Evolutionary conservation across 2,329 filamentous ascomycete genomes (phyloP).

Genomic region (Beauveria australis): DNA sequence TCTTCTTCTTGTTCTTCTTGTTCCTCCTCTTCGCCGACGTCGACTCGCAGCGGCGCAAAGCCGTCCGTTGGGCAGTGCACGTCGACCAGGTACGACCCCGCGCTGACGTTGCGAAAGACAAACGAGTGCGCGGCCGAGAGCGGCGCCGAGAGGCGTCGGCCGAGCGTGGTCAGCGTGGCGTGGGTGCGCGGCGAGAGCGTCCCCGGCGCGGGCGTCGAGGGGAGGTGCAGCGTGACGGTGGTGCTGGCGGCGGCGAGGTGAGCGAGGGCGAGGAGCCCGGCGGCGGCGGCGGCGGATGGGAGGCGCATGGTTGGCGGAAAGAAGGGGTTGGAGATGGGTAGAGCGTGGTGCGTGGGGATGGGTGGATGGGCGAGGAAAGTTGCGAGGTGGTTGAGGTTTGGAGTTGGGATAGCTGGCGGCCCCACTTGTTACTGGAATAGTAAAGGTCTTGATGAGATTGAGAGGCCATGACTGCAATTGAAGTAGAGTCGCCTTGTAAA

Average conservation of each 20-base stretch:
- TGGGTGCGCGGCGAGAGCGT: constrained; percentile 58
- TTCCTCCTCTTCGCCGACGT: constrained; percentile 35
- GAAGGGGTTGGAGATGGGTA: neutral
- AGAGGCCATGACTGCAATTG: no score
- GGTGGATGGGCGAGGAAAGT: neutral
- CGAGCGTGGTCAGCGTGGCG: constrained; percentile 45
- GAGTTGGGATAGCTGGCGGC: neutral
- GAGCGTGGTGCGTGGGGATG: neutral
- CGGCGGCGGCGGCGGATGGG: constrained; percentile 14
- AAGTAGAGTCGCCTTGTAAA: no score
- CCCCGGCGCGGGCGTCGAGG: constrained; percentile 40
- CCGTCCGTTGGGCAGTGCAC: constrained; percentile 65
- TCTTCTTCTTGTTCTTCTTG: constrained; percentile 19
- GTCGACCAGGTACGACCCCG: constrained; percentile 73
- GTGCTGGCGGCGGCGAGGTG: constrained; percentile 24
- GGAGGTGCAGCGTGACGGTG: constrained; percentile 36
- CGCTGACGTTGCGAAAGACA: constrained; percentile 62
- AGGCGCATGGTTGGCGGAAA: neutral
- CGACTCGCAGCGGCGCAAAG: constrained; percentile 75
- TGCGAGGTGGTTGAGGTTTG: neutral
- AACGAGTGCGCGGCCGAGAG: constrained; percentile 64
- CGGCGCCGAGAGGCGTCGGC: constrained; percentile 41
- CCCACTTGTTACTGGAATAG: neutral
- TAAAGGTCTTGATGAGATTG: neutral
- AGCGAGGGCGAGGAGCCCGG: constrained; percentile 28